Percentiles rank a stretch among this genome's conserved stretches.
Conservation (phyloP, 2,329 filamentous ascomycete species). For the Pseudogymnoascus sp. region DNA sequence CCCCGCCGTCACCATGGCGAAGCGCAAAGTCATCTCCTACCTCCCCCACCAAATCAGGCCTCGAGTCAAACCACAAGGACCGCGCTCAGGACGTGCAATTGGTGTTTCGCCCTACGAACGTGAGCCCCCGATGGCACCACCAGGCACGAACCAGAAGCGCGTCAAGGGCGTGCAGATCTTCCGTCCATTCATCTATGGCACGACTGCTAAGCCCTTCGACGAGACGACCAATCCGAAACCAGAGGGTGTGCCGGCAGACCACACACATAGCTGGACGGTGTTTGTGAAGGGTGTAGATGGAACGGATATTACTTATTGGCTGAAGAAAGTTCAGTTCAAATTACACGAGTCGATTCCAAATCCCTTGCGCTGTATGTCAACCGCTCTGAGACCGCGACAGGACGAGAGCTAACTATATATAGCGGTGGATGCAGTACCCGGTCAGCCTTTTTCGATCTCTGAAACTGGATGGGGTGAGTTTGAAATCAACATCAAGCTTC, state of each 20-base stretch:
- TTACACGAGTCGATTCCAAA: constrained; percentile 95
- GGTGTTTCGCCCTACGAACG: constrained; percentile 1
- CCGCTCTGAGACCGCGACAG: background rate
- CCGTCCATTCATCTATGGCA: constrained; percentile 65
- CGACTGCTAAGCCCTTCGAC: constrained; percentile 70
- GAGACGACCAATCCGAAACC: constrained; percentile 71
- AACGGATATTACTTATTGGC: constrained; percentile 88
- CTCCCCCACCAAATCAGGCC: constrained; percentile 2
- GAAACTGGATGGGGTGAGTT: constrained; percentile 99
- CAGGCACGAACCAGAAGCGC: constrained; percentile 46
- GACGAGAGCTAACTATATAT: background rate
- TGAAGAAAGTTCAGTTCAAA: constrained; percentile 96
- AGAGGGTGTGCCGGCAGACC: constrained; percentile 69
- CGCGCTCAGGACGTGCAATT: constrained; percentile 3
- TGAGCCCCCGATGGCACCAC: constrained; percentile 44
- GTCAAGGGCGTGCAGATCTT: constrained; percentile 57
- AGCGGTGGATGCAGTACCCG: constrained; percentile 63
- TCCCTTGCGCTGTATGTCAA: constrained; percentile 61
- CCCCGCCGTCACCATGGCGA: background rate
- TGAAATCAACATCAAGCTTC: constrained; percentile 89
- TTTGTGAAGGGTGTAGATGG: constrained; percentile 87
- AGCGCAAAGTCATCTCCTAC: background rate
- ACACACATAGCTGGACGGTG: constrained; percentile 94
- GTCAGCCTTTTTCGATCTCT: constrained; percentile 68
- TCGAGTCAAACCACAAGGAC: constrained; percentile 2